Evolutionary conservation across 1,284 basidiomycete genomes (phyloP).

Genomic region (Sphagnurus paluster): DNA sequence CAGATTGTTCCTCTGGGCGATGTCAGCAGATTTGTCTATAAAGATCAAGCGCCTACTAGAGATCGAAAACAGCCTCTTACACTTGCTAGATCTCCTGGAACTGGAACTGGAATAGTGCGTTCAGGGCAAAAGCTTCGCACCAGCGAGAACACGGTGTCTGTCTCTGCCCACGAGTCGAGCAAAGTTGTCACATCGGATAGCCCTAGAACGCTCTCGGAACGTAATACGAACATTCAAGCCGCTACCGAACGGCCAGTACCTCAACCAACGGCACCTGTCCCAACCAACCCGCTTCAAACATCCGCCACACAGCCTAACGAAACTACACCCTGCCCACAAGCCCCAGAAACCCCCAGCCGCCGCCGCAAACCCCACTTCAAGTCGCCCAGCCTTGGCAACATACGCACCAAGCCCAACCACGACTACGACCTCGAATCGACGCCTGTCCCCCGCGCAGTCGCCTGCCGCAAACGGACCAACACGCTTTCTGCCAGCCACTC

Average conservation of each 20-base stretch:
- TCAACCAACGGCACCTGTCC: background rate
- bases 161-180: background rate
- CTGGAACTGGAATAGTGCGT: background rate
- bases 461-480: constrained; percentile 26
- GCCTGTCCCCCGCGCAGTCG: constrained; percentile 18
- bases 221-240: constrained; percentile 11
- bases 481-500: constrained; percentile 19
- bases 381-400: constrained; percentile 17
- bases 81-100: constrained; percentile 1
- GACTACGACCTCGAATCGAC: constrained; percentile 5
- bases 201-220: constrained; percentile 9
- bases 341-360: background rate
- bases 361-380: constrained; percentile 9
- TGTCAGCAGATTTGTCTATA: constrained; percentile 4
- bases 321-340: constrained; percentile 1
- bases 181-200: constrained; percentile 11
- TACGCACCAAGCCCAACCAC: constrained; percentile 7
- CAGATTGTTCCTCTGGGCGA: constrained; percentile 42
- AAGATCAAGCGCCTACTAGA: constrained; percentile 4
- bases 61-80: background rate
- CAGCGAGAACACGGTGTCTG: constrained; percentile 8
- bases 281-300: background rate
- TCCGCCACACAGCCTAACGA: constrained; percentile 4
- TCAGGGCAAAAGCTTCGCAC: constrained; percentile 2
- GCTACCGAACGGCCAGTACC: constrained; percentile 1